Conservation (phyloP, 495 filamentous ascomycete genomes). For the Xylaria longipes region DNA sequence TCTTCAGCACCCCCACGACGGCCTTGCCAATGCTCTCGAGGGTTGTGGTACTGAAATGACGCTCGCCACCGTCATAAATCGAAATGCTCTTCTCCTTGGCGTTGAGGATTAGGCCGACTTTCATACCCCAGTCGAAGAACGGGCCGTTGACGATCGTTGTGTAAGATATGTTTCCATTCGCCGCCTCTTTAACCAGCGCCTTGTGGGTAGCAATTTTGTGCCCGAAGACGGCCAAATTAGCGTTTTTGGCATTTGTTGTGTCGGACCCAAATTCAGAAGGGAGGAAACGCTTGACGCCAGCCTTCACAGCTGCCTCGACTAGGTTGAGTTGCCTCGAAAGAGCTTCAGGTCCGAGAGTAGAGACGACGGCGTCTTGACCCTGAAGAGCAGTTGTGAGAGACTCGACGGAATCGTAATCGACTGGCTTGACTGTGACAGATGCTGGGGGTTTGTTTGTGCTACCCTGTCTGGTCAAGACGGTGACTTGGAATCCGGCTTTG, state of each 20-base stretch:
- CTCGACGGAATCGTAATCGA: constrained; percentile 60
- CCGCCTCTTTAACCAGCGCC: constrained; percentile 42
- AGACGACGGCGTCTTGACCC: constrained; percentile 62
- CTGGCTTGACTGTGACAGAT: constrained; percentile 50
- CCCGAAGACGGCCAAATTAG: constrained; percentile 46
- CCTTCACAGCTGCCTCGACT: constrained; percentile 63
- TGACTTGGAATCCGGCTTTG: constrained; percentile 60
- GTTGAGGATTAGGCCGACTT: constrained; percentile 45
- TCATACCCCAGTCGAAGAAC: constrained; percentile 51
- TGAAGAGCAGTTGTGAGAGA: constrained; percentile 55
- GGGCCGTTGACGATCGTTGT: constrained; percentile 51
- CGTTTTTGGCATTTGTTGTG: constrained; percentile 34
- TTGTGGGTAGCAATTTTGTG: constrained; percentile 52
- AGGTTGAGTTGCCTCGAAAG: constrained; percentile 52
- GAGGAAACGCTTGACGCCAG: constrained; percentile 62
- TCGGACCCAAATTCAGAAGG: constrained; percentile 66
- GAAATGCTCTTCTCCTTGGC: constrained; percentile 42
- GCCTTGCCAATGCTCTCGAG: constrained; percentile 48
- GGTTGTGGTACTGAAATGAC: constrained; percentile 48
- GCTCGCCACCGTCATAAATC: constrained; percentile 57
- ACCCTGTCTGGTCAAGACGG: constrained; percentile 56
- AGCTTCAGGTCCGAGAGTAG: constrained; percentile 44
- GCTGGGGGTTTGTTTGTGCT: constrained; percentile 45
- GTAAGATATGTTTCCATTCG: constrained; percentile 50
- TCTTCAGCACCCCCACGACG: constrained; percentile 49